Percentiles rank a stretch among this genome's conserved stretches.
phyloP scores from a whole-genome alignment of 2,329 filamentous ascomycete genomes.

The Cladosporium sp. region DNA sequence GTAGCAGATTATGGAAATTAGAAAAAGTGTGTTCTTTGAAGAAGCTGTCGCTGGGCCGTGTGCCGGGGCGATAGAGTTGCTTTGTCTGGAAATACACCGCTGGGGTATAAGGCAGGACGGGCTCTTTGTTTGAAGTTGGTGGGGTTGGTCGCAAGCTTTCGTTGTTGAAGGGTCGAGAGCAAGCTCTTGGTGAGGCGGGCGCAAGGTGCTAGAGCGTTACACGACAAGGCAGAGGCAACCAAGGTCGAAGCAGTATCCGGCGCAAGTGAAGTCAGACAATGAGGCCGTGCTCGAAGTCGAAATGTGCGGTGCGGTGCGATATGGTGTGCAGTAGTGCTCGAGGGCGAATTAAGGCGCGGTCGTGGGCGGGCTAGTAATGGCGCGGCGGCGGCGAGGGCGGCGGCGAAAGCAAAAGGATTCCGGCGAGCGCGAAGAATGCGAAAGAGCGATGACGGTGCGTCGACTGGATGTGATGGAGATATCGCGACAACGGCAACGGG shows the following conservation, averaged over 20 bases:
- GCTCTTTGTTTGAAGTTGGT: conserved; percentile 17
- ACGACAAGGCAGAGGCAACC: background rate
- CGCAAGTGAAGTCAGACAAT: conserved; percentile 9
- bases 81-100: conserved; percentile 20
- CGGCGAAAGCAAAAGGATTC: background rate
- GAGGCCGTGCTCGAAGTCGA: conserved; percentile 19
- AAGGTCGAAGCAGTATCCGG: background rate
- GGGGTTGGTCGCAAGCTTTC: conserved; percentile 7
- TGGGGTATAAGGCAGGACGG: conserved; percentile 13
- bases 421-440: conserved; percentile 5
- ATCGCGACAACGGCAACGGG: conserved; percentile 4
- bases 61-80: background rate
- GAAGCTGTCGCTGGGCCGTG: conserved; percentile 19
- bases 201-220: conserved; percentile 7
- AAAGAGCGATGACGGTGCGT: conserved; percentile 1
- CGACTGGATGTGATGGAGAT: background rate
- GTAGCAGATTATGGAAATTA: conserved; percentile 21
- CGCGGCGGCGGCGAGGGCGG: background rate
- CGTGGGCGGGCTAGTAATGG: conserved; percentile 7
- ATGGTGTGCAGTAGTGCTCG: conserved; percentile 1
- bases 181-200: conserved; percentile 17
- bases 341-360: conserved; percentile 17
- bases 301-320: background rate
- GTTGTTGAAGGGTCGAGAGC: conserved; percentile 11
- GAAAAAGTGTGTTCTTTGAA: conserved; percentile 20